Base-by-base conservation (phyloP, 352 stramenopile genomes). In the Blastocystis hominis region DNA sequence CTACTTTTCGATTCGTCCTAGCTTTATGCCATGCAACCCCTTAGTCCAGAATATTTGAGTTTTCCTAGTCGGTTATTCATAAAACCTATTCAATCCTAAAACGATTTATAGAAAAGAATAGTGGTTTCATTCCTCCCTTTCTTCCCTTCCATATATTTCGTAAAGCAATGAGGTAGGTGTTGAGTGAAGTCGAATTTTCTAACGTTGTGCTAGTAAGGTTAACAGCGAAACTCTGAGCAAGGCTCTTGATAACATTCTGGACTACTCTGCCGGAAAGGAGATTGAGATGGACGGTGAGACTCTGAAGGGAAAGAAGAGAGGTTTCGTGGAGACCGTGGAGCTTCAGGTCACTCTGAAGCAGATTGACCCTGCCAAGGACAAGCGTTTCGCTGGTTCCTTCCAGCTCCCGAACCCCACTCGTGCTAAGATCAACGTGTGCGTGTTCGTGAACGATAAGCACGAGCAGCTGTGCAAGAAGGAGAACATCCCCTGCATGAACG, bases 341-440 rank as follows among this genome's bases (percentile, higher is more conserved):
- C 92, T 98, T 59, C 94, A 97, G 91, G 97, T 99, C 89, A 96
- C 95, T 77, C 93, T 99, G 77, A 99, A 99, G 94, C 98, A 99
- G 94, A 99, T 99, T 91, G 97, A 99, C 93, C 96, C 96, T 89
- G 93, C 97, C 90, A 97, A 98, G 92, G 97, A 99, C 94, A 99
- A 99, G 92, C 96, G 96, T 96, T 99, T 99, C 94, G 96, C 92
- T 89, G 97, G 97, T 90, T 98, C 95, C 89, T 98, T 99, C 93
- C 97, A 97, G 91, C 93, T 99, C 76, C 96, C 96, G 40, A 94
- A 94, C 40, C 92, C 98, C 44, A 96, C 96, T 61, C 75, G 93
- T 79, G 94, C 94, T 55, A 94, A 95, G 91, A 93, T 97, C 89
- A 97, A 97, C 91, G 96, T 98, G 89, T 99, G 97, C 91, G 94